Conservation (phyloP, 495 filamentous ascomycete species). For the Rhypophila decipiens region DNA sequence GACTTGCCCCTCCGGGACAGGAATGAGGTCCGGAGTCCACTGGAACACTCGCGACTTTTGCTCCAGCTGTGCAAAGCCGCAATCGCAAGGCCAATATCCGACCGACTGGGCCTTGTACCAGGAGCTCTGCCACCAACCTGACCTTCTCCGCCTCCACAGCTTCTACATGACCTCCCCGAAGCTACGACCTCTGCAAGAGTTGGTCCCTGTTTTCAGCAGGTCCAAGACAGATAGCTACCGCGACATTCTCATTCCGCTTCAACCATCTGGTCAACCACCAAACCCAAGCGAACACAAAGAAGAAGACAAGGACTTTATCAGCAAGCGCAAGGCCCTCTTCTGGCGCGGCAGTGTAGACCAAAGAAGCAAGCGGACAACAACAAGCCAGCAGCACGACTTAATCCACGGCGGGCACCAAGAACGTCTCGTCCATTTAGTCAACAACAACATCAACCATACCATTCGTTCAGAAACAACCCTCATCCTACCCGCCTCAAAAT, state of each 20-base stretch:
- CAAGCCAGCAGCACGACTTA: conserved; percentile 26
- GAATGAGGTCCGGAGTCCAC: conserved; percentile 44
- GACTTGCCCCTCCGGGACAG: conserved; percentile 54
- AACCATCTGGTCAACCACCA: conserved; percentile 61
- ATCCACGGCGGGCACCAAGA: conserved; percentile 43
- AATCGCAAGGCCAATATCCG: conserved; percentile 63
- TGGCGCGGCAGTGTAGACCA: conserved; percentile 52
- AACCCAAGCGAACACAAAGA: conserved; percentile 42
- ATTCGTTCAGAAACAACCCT: conserved; percentile 27
- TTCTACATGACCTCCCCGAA: conserved; percentile 60
- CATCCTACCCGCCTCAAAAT: conserved; percentile 24
- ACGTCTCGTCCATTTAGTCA: conserved; percentile 56
- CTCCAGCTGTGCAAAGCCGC: conserved; percentile 53
- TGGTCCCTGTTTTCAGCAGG: conserved; percentile 69
- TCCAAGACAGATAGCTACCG: conserved; percentile 58
- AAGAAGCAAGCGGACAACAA: conserved; percentile 21
- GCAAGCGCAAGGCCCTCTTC: conserved; percentile 49
- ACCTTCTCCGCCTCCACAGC: conserved; percentile 67
- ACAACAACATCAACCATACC: conserved; percentile 34
- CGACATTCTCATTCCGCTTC: conserved; percentile 78
- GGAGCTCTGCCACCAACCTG: conserved; percentile 73
- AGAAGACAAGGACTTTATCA: conserved; percentile 30
- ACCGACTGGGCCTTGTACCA: conserved; percentile 57
- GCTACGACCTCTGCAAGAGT: conserved; percentile 53
- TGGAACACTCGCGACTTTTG: conserved; percentile 55